A percentile compares a stretch with the other conserved stretches of the same genome.
These are phyloP conservation scores for Eimeria necatrix DNA, from an alignment of 169 alveolate species.

Conservation along the genomic window DNA sequence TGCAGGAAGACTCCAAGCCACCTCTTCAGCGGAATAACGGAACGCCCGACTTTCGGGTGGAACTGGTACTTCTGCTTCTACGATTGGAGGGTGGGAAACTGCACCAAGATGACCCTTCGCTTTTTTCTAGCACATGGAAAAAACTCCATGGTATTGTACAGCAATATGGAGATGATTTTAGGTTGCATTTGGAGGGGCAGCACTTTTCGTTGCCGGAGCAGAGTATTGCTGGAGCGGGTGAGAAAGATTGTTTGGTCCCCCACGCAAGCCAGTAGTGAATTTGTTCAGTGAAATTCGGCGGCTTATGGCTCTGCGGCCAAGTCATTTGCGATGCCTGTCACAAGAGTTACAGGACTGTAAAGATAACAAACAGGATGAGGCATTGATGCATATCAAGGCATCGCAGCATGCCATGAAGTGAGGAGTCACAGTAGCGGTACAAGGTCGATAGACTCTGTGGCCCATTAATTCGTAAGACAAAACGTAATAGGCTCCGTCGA, in stretches of 20 bases:
- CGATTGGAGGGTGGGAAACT: constrained; percentile 80
- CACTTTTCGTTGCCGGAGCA: neutral
- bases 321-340: constrained; percentile 51
- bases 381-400: constrained; percentile 36
- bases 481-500: no score
- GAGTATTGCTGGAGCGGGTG: constrained; percentile 7
- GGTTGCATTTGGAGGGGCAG: neutral
- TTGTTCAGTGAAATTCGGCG: neutral
- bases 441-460: no score
- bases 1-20: neutral
- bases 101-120: constrained; percentile 54
- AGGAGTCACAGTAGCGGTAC: neutral
- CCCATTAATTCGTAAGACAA: no score
- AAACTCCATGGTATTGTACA: constrained; percentile 35
- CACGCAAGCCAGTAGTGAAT: neutral
- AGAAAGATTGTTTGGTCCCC: neutral
- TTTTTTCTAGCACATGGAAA: constrained; percentile 72
- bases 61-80: constrained; percentile 68
- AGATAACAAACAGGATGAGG: constrained; percentile 31
- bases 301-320: neutral
- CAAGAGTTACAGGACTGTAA: constrained; percentile 74
- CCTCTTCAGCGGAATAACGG: neutral
- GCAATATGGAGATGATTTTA: neutral
- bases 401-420: constrained; percentile 79
- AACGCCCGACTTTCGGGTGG: constrained; percentile 71